Base-by-base conservation (phyloP, 2,329 filamentous ascomycete genomes). In the Claviceps maximensis region DNA sequence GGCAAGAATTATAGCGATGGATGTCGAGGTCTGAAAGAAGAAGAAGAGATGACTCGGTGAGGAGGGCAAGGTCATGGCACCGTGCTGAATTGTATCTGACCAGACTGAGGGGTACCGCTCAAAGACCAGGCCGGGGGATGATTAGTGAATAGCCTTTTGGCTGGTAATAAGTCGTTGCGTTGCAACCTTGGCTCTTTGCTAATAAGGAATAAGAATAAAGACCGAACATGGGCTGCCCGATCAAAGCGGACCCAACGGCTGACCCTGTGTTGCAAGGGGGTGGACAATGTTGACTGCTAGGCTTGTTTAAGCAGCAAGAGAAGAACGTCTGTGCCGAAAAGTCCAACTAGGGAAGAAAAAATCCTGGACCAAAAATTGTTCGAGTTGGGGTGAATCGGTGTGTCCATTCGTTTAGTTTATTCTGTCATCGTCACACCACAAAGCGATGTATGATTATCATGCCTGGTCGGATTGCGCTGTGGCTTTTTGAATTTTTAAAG, bases 1-100 rank as follows among this genome's bases (percentile, higher is more conserved):
- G 49, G 47, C 31, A 47, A 36, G 42, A 38, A 50, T 21, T 38
- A 33, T 45, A 60, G 61, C 55, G 64, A 64, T 58, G 62, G 66
- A 63, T 57, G 60, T 66, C 61, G 61, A 66, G 66, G 62, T 64
- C 64, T 65, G 59, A 56, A 61, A 60, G 62, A 65, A 60, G 62
- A 65, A 64, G 60, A 61, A 65, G 65, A 67, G 63, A 66, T 64
- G 63, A 67, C 65, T 68, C 68, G 68, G 68, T 70, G 67, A 70
- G 63, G 60, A 66, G 58, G 60, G 60, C 60, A 58, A 67, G 56
- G 61, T 62, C 63, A 64, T 61, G 61, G 62, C 62, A 62, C 60
- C 63, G 66, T 69, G 64, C 66, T 70, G 66, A 65, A 67, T 65
- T 68, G 66, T 69, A 67, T 69, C 63, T 66, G 57, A 65, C 64